Base-by-base conservation (phyloP, 2,329 filamentous ascomycete genomes). In the Penicillium carneum region DNA sequence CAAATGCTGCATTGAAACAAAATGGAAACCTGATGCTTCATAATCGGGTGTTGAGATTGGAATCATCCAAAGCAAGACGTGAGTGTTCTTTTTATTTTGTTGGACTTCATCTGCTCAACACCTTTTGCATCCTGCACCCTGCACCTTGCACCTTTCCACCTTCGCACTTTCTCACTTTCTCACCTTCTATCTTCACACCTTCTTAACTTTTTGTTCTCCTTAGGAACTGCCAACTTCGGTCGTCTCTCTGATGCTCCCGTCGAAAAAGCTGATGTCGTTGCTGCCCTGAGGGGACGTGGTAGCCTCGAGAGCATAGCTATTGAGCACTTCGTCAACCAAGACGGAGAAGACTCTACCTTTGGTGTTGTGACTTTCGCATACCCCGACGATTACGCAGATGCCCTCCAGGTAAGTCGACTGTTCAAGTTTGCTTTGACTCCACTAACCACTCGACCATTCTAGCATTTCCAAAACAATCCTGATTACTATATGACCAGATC, bases 401-500 rank as follows among this genome's bases (percentile, higher is more conserved):
- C 56, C 12, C 31, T 59, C 11, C 43, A 64, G 60, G 74, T 71
- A 63, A 39, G 57, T 60, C 8, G 11, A 16, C 9, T 42, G n/a
- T 39, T 20, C 12, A 49, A 7, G 33, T 41, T 54, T 18, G 1
- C 20, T 14, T 16, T 8, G 11, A 55, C 20, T 16, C 10, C n/a
- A 48, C 33, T 43, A 8, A 45, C 48, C 18, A 43, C 51, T 62
- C 45, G 14, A 52, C 41, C 10, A 20, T n/a, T 12, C 7, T 46
- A 69, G 67, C 23, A 59, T 47, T 66, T 68, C 34, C 59, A 63
- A 45, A 63, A 63, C 39, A 47, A 67, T 31, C 48, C 62, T 2
- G 63, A 49, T 18, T 68, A 62, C 38, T 72, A 64, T 53, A 49
- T 72, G 49, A 50, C 18, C 5, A 57, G 65, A 12, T 59, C 67